Conservation (phyloP, 2,329 filamentous ascomycete species). For the Phyllosticta citribraziliensis region DNA sequence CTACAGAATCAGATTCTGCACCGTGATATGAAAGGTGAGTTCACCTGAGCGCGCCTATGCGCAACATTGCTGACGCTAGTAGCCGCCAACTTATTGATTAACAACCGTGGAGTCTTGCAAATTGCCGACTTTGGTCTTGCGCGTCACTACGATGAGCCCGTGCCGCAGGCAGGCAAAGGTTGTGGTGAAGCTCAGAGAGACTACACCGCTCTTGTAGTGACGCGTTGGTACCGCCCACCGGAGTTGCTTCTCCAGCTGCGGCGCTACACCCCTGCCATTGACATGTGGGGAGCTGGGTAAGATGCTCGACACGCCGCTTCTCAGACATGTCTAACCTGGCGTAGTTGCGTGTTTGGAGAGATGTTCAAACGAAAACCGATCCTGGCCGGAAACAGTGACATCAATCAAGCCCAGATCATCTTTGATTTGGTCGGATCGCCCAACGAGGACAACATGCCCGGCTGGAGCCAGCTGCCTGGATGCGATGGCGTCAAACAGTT, state of each 20-base stretch:
- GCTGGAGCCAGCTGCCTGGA: conserved; percentile 74
- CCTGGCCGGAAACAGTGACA: conserved; percentile 77
- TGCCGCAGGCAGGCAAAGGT: conserved; percentile 65
- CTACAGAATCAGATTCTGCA: conserved; percentile 63
- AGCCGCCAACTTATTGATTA: conserved; percentile 92
- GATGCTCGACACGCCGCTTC: conserved; percentile 19
- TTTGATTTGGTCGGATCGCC: conserved; percentile 88
- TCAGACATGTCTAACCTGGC: conserved; percentile 17
- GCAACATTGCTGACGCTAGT: neutral
- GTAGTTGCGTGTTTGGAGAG: conserved; percentile 91
- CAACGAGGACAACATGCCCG: conserved; percentile 84
- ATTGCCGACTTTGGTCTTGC: conserved; percentile 97
- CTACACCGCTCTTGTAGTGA: conserved; percentile 95
- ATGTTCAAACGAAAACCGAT: conserved; percentile 95
- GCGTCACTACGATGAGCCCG: conserved; percentile 78
- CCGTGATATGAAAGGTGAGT: conserved; percentile 74
- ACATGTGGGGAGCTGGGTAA: conserved; percentile 96
- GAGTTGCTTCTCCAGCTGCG: conserved; percentile 83
- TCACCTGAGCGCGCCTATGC: conserved; percentile 19
- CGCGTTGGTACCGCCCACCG: conserved; percentile 91
- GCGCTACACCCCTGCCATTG: conserved; percentile 92
- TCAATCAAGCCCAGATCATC: conserved; percentile 84
- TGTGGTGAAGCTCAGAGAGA: conserved; percentile 79
- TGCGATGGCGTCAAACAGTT: conserved; percentile 62
- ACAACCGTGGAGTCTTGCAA: conserved; percentile 84